phyloP scores from a whole-genome alignment of 2,329 filamentous ascomycete species.

The Verticillium isaacii region DNA sequence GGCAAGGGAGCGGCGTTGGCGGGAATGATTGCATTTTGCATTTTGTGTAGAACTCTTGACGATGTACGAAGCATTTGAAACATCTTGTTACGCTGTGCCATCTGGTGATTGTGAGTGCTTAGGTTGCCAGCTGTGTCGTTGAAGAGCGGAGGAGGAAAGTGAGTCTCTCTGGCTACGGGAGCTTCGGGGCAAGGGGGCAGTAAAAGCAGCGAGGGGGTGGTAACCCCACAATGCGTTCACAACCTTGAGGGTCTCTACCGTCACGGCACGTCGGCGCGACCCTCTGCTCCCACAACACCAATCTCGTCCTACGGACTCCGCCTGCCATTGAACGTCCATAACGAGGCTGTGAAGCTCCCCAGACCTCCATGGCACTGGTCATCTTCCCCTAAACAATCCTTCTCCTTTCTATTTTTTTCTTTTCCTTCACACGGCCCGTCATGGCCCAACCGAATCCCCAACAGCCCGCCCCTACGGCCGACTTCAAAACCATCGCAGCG shows the following conservation, averaged over 20 bases:
- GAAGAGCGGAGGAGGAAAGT: too few species aligned
- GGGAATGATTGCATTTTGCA: background rate
- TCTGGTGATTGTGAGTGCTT: background rate
- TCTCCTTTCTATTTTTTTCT: background rate
- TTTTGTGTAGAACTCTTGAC: background rate
- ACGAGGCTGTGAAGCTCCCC: background rate
- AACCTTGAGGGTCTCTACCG: background rate
- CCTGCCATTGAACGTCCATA: background rate
- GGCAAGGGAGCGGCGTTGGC: background rate
- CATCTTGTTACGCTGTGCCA: background rate
- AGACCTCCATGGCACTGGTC: background rate
- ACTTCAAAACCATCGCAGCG: constrained; percentile 48
- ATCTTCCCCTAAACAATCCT: background rate
- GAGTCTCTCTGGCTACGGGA: background rate
- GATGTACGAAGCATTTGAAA: background rate
- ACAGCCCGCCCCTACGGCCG: constrained; percentile 21
- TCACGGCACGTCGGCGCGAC: background rate
- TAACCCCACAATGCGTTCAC: background rate
- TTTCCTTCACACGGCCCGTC: background rate
- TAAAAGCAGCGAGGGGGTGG: background rate
- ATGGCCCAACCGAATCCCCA: constrained; percentile 10
- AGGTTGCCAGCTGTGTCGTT: too few species aligned
- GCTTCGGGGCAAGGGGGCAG: background rate
- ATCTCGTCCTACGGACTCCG: background rate
- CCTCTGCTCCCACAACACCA: background rate